Evolutionary conservation across 495 filamentous ascomycete species (phyloP).

Genomic region (Aspergillus funiculosus): DNA sequence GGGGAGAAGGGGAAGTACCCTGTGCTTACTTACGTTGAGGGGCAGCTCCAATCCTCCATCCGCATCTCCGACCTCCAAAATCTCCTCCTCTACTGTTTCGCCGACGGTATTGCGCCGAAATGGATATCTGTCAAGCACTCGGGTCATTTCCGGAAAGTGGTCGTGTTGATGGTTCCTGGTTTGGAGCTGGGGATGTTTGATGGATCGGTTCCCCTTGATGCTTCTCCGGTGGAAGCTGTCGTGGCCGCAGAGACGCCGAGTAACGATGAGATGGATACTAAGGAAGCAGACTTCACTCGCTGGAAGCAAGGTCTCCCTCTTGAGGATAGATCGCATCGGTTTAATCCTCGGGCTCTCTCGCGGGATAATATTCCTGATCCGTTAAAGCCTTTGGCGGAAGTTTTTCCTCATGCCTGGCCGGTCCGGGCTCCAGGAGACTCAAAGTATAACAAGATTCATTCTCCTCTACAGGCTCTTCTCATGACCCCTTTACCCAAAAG

Average conservation of each 20-base stretch:
- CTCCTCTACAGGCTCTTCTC: slow-evolving; percentile 74
- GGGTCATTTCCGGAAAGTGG: slow-evolving; percentile 70
- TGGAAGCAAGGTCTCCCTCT: slow-evolving; percentile 44
- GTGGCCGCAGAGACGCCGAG: slow-evolving; percentile 14
- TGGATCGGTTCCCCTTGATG: slow-evolving; percentile 51
- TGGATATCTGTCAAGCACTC: slow-evolving; percentile 81
- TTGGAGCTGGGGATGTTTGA: slow-evolving; percentile 88
- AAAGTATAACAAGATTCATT: slow-evolving; percentile 71
- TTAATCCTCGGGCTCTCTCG: slow-evolving; percentile 64
- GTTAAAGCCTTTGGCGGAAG: slow-evolving; percentile 66
- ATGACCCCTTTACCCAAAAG: slow-evolving; percentile 61
- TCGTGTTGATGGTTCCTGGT: slow-evolving; percentile 90
- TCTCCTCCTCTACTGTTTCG: slow-evolving; percentile 81
- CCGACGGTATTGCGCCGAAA: slow-evolving; percentile 76
- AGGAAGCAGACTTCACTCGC: slow-evolving; percentile 31
- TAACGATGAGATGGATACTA: slow-evolving; percentile 16
- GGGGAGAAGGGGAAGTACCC: slow-evolving; percentile 71
- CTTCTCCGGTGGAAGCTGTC: slow-evolving; percentile 21
- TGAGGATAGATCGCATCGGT: slow-evolving; percentile 46
- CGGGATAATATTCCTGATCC: slow-evolving; percentile 54
- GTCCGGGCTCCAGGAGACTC: slow-evolving; percentile 79
- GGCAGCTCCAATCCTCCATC: slow-evolving; percentile 66
- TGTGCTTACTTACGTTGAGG: slow-evolving; percentile 59
- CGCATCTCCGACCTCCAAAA: slow-evolving; percentile 74
- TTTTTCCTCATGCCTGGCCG: slow-evolving; percentile 87